These are phyloP conservation scores for Neonectria faginata DNA, from an alignment of 2,329 filamentous ascomycete species.

Conservation along the genomic window DNA sequence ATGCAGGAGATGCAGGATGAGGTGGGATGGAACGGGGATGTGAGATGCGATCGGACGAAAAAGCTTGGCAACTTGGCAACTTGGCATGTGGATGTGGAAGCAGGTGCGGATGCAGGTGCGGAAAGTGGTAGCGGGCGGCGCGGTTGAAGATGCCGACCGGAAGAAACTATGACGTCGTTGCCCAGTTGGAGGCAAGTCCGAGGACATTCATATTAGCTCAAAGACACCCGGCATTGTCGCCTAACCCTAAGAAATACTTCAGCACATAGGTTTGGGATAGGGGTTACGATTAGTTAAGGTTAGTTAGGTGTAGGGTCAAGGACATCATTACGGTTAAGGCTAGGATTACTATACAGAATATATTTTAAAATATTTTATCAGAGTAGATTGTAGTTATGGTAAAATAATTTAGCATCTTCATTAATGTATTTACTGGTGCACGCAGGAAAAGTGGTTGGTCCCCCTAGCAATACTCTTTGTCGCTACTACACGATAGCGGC, in stretches of 20 bases:
- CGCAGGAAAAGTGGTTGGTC: too few relatives aligned
- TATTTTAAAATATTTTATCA: too few relatives aligned
- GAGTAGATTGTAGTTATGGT: too few relatives aligned
- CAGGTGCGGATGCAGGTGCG: background rate
- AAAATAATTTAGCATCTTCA: too few relatives aligned
- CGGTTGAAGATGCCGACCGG: background rate
- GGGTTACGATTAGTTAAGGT: too few relatives aligned
- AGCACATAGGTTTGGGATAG: too few relatives aligned
- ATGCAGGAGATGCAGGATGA: background rate
- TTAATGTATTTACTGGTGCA: too few relatives aligned
- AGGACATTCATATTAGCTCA: background rate
- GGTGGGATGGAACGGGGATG: constrained; percentile 1
- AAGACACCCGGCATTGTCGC: background rate
- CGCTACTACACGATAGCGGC: background rate
- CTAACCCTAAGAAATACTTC: too few relatives aligned
- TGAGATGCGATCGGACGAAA: constrained; percentile 3
- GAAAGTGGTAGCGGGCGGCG: background rate
- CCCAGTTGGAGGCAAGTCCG: background rate
- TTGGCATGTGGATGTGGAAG: background rate
- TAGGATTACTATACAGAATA: too few relatives aligned
- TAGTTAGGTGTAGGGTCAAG: background rate
- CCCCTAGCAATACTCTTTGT: too few relatives aligned
- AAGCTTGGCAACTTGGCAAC: constrained; percentile 2
- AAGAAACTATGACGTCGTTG: background rate
- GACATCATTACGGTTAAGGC: too few relatives aligned